Evolutionary conservation across 2,329 filamentous ascomycete species (phyloP).

Genomic region (Cladophialophora exuberans): DNA sequence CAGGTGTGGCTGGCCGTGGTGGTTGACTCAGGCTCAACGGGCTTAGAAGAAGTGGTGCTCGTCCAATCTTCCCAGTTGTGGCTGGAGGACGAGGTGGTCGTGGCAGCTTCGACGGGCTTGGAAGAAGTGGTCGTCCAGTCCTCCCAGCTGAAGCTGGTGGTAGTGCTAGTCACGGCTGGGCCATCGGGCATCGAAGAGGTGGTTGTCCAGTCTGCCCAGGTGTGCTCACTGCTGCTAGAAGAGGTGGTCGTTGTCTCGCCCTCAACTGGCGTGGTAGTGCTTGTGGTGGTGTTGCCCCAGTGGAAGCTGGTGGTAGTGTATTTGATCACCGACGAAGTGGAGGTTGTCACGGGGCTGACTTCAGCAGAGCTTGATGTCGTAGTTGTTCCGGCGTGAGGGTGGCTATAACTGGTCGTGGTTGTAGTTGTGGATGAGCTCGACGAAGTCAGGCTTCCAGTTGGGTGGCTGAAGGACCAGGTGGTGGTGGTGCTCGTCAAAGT

Average conservation of each 20-base stretch:
- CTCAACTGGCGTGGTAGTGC: too few species aligned
- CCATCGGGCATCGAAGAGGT: too few species aligned
- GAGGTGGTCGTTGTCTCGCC: too few species aligned
- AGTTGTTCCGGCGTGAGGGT: not conserved
- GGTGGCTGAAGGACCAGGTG: not conserved
- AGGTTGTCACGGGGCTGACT: slow-evolving; percentile 4
- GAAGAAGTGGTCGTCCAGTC: not conserved
- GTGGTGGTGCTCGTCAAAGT: not conserved
- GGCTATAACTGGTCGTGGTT: slow-evolving; percentile 1
- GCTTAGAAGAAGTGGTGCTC: slow-evolving; percentile 3
- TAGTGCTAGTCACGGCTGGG: not conserved
- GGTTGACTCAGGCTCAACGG: not conserved
- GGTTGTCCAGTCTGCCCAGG: not conserved
- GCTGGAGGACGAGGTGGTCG: slow-evolving; percentile 10
- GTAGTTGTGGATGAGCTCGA: not conserved
- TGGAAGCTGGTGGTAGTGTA: not conserved
- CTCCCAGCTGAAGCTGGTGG: not conserved
- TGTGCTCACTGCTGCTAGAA: too few species aligned
- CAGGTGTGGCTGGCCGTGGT: slow-evolving; percentile 6
- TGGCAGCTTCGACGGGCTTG: not conserved
- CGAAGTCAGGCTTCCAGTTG: not conserved
- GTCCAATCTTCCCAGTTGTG: slow-evolving; percentile 20
- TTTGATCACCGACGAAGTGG: not conserved
- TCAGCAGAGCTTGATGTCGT: not conserved
- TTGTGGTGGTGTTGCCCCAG: too few species aligned